Evolutionary conservation across 441 rosid genomes (phyloP).

Genomic region (Breynia disticha): DNA sequence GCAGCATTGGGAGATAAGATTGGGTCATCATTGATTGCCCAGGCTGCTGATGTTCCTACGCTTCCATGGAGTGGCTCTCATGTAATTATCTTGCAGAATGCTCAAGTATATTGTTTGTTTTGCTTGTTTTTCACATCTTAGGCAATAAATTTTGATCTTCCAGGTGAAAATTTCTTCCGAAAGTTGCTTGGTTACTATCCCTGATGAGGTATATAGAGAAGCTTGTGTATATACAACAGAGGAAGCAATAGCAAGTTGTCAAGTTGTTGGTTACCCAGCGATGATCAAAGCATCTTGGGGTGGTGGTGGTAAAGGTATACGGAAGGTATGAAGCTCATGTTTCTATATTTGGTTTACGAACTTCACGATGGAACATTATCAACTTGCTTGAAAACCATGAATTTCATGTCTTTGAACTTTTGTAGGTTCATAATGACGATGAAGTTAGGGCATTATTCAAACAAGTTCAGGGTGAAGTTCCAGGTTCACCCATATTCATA

Average conservation of each 20-base stretch:
- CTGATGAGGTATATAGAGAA: constrained; percentile 82
- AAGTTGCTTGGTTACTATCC: constrained; percentile 70
- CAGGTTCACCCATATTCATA: constrained; percentile 98
- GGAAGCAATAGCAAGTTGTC: constrained; percentile 97
- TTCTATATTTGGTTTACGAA: constrained; percentile 6
- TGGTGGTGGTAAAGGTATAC: constrained; percentile 99
- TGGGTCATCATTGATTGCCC: constrained; percentile 99
- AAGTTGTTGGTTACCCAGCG: constrained; percentile 98
- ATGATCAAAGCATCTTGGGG: constrained; percentile 99
- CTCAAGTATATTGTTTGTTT: constrained; percentile 10
- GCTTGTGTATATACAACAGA: constrained; percentile 98
- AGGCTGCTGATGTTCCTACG: constrained; percentile 97
- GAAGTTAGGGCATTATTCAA: constrained; percentile 98
- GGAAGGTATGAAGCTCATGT: constrained; percentile 68
- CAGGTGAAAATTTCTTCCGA: constrained; percentile 85
- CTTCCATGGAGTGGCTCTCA: constrained; percentile 99
- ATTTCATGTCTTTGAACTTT: constrained; percentile 7
- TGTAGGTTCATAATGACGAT: constrained; percentile 93
- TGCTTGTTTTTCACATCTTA: constrained; percentile 13
- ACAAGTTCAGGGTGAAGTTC: constrained; percentile 99
- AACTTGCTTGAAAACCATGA: not conserved
- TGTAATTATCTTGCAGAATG: constrained; percentile 33
- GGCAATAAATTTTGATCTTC: constrained; percentile 18
- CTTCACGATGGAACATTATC: constrained; percentile 6
- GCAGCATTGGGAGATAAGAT: constrained; percentile 98